phyloP scores from a whole-genome alignment of 148 eudicot genomes.

The Camellia japonica region DNA sequence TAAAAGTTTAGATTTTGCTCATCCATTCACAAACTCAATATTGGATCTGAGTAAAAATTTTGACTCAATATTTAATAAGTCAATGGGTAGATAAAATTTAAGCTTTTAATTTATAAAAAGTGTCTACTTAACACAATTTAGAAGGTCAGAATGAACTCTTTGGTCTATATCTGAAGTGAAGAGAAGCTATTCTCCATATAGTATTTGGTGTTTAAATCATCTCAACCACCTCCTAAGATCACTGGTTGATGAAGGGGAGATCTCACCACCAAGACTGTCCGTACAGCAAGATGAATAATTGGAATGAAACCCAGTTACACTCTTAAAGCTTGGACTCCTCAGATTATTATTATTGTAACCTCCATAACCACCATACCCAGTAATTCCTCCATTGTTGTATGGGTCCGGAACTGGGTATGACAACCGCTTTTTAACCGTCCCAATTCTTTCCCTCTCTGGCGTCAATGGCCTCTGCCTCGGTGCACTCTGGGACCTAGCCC shows the following conservation, averaged over 20 bases:
- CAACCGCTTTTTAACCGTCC: conserved; percentile 55
- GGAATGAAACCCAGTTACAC: conserved; percentile 44
- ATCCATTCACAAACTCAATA: too few relatives aligned
- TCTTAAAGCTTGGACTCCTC: conserved; percentile 75
- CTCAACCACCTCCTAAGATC: conserved; percentile 74
- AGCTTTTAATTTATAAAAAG: too few relatives aligned
- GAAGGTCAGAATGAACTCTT: too few relatives aligned
- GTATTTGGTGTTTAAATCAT: conserved; percentile 20
- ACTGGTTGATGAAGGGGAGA: conserved; percentile 72
- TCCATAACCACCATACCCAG: conserved; percentile 18
- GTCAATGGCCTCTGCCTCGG: conserved; percentile 73
- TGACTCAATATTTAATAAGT: too few relatives aligned
- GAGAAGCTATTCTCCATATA: too few relatives aligned
- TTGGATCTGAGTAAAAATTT: too few relatives aligned
- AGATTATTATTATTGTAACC: conserved; percentile 17
- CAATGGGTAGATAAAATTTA: too few relatives aligned
- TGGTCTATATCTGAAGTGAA: too few relatives aligned
- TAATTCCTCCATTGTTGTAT: conserved; percentile 19
- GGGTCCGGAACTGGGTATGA: conserved; percentile 65
- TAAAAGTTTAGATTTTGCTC: too few relatives aligned
- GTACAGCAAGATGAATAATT: conserved; percentile 70
- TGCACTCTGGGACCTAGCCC: conserved; percentile 64
- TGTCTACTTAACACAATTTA: too few relatives aligned
- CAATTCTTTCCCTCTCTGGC: conserved; percentile 58
- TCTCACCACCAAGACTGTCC: conserved; percentile 71